Evolutionary conservation across 768 basidiomycete species (phyloP).

Genomic region (Lactarius indigo): DNA sequence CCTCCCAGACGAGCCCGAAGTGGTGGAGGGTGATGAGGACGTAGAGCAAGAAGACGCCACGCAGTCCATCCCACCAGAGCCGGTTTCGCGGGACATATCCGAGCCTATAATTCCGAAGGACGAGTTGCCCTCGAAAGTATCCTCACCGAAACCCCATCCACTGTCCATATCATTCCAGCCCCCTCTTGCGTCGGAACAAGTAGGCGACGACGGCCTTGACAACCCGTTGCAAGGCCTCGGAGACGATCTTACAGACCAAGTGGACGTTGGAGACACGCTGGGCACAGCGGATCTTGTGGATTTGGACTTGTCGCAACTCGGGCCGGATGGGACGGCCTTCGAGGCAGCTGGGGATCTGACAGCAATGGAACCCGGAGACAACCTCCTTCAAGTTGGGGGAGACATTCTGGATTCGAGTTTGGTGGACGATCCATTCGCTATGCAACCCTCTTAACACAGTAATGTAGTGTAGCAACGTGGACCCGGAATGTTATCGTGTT

Average conservation of each 20-base stretch:
- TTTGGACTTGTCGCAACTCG: constrained; percentile 62
- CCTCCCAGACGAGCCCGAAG: constrained; percentile 73
- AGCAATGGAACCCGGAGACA: constrained; percentile 52
- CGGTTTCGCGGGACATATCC: constrained; percentile 37
- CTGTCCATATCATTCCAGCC: constrained; percentile 52
- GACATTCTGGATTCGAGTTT: constrained; percentile 53
- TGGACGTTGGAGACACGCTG: constrained; percentile 28
- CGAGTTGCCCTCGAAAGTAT: constrained; percentile 57
- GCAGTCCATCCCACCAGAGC: constrained; percentile 41
- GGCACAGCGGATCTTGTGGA: constrained; percentile 40
- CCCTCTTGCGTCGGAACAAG: constrained; percentile 35
- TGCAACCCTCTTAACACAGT: neutral
- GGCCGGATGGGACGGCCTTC: constrained; percentile 59
- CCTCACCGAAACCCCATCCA: constrained; percentile 66
- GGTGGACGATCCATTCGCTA: constrained; percentile 54
- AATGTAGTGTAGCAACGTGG: constrained; percentile 7
- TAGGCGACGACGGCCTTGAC: constrained; percentile 36
- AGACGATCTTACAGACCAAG: constrained; percentile 41
- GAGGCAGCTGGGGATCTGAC: constrained; percentile 52
- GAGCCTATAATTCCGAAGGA: constrained; percentile 38
- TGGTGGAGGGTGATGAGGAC: constrained; percentile 72
- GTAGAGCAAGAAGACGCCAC: constrained; percentile 62
- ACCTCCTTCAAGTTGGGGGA: constrained; percentile 56
- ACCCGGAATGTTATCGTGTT: neutral
- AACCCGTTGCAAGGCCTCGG: constrained; percentile 57